Conservation (phyloP, 176 grass and related monocot genomes). For the Zea mays region Zm-B73-REFERENCE-NAM-5.0 NC_050105.1:150721501-150722000, state of each 20-base stretch:
- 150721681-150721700: neutral
- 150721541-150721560: neutral
- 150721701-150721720: no score
- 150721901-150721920: constrained; percentile 36
- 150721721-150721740: neutral
- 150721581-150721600: neutral
- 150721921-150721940: no score
- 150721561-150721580: neutral
- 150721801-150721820: constrained; percentile 3
- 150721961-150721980: neutral
- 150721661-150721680: constrained; percentile 1
- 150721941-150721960: no score
- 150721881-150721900: constrained; percentile 37
- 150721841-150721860: constrained; percentile 26
- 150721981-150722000: neutral
- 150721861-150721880: constrained; percentile 37
- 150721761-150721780: constrained; percentile 7
- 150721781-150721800: constrained; percentile 23
- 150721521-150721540: neutral
- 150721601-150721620: constrained; percentile 33
- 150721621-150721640: constrained; percentile 5
- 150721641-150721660: neutral
- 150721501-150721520: neutral
- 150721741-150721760: neutral
- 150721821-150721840: neutral